Percentiles rank a stretch among this genome's conserved stretches.
These are phyloP conservation scores for Eucalyptus marginata DNA, from an alignment of 345 rosid species.

Conservation along the genomic window DNA sequence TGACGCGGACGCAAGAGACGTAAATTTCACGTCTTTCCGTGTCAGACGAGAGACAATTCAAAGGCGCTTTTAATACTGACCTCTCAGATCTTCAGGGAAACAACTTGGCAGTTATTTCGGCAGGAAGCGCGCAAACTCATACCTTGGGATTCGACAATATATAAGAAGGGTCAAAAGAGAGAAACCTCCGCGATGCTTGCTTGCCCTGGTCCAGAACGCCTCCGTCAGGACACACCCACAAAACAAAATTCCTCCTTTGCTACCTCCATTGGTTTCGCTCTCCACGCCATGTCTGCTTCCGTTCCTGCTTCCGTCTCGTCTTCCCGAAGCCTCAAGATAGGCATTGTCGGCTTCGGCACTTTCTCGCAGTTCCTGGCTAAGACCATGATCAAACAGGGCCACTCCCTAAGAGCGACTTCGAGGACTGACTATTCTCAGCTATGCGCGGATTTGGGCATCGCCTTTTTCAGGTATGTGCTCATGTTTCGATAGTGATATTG, in stretches of 20 bases:
- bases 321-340: constrained; percentile 19
- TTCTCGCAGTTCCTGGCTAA: constrained; percentile 47
- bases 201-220: background rate
- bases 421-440: constrained; percentile 30
- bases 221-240: background rate
- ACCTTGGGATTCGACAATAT: background rate
- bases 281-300: constrained; percentile 2
- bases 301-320: constrained; percentile 1
- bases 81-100: background rate
- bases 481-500: background rate
- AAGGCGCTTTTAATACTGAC: background rate
- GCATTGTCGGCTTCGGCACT: constrained; percentile 39
- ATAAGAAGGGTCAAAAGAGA: background rate
- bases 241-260: background rate
- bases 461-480: constrained; percentile 25
- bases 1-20: background rate
- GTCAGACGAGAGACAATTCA: background rate
- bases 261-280: background rate
- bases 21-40: background rate
- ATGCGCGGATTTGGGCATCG: constrained; percentile 13
- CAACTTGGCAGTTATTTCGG: background rate
- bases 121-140: background rate
- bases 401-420: constrained; percentile 28
- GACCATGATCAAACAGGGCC: constrained; percentile 42
- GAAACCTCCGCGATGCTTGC: background rate